These are phyloP conservation scores for Phyllachora maydis DNA, from an alignment of 2,329 filamentous ascomycete species.

Conservation along the genomic window DNA sequence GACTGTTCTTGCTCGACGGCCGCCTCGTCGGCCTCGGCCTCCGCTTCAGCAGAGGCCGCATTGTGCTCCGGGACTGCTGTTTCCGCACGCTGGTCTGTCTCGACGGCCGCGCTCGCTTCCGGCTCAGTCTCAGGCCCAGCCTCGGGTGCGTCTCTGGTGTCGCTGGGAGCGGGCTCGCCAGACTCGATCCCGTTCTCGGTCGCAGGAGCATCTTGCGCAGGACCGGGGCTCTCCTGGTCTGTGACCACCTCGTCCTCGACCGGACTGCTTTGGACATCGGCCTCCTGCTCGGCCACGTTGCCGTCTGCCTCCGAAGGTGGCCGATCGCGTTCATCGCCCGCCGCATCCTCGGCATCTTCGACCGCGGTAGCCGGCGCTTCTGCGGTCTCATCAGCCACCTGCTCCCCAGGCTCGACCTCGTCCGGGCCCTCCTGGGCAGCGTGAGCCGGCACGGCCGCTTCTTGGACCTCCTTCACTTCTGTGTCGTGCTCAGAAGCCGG, in stretches of 20 bases:
- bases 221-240: not conserved
- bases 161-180: slow-evolving; percentile 1
- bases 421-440: too few relatives aligned
- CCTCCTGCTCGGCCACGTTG: too few relatives aligned
- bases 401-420: slow-evolving; percentile 1
- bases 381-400: slow-evolving; percentile 1
- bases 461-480: too few relatives aligned
- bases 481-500: too few relatives aligned
- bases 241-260: too few relatives aligned
- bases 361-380: not conserved
- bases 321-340: too few relatives aligned
- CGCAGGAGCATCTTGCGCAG: not conserved
- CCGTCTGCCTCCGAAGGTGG: too few relatives aligned
- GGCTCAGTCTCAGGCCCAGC: slow-evolving; percentile 2
- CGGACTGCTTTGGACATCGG: too few relatives aligned
- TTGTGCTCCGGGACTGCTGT: slow-evolving; percentile 1
- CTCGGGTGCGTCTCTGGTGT: too few relatives aligned
- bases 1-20: slow-evolving; percentile 1
- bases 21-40: slow-evolving; percentile 2
- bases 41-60: slow-evolving; percentile 2
- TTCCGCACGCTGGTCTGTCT: slow-evolving; percentile 1
- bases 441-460: too few relatives aligned
- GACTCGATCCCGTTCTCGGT: not conserved
- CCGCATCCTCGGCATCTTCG: too few relatives aligned
- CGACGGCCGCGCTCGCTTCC: slow-evolving; percentile 1